Conservation (phyloP, 345 rosid genomes). For the Capsella bursapastoris region DNA sequence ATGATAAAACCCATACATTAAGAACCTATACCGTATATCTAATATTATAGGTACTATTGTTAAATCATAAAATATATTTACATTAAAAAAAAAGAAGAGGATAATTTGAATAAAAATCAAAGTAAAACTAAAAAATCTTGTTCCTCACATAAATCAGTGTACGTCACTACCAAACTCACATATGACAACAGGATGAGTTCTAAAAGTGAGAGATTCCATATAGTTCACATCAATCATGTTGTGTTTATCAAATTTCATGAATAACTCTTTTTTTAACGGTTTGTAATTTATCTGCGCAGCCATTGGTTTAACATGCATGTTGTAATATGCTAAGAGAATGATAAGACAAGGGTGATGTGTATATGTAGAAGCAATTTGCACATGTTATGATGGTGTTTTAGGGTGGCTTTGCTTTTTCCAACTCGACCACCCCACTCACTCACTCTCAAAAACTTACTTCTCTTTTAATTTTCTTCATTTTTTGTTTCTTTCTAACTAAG, state of each 20-base stretch:
- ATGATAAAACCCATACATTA: too few species aligned
- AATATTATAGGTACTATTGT: too few species aligned
- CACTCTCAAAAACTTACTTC: conserved; percentile 16
- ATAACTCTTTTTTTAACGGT: conserved; percentile 21
- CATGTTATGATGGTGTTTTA: conserved; percentile 41
- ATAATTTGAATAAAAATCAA: neutral
- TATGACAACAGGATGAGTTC: conserved; percentile 17
- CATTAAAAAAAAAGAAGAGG: neutral
- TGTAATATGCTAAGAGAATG: conserved; percentile 19
- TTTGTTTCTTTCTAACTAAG: conserved; percentile 22
- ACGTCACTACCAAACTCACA: too few species aligned
- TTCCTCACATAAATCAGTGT: neutral
- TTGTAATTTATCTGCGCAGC: conserved; percentile 17
- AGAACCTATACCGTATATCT: too few species aligned
- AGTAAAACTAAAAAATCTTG: neutral
- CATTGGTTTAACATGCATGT: conserved; percentile 39
- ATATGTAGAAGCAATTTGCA: conserved; percentile 26
- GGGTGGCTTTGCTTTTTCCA: conserved; percentile 40
- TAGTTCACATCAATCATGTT: conserved; percentile 31
- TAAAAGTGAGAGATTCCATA: neutral
- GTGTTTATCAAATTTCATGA: conserved; percentile 4
- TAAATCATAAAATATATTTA: too few species aligned
- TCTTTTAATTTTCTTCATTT: neutral
- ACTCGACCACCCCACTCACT: conserved; percentile 34
- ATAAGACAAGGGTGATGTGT: conserved; percentile 39